A percentile compares a stretch with the other conserved stretches of the same genome.
Evolutionary conservation across 1,284 basidiomycete genomes (phyloP).

Genomic region (Irpex sp.): DNA sequence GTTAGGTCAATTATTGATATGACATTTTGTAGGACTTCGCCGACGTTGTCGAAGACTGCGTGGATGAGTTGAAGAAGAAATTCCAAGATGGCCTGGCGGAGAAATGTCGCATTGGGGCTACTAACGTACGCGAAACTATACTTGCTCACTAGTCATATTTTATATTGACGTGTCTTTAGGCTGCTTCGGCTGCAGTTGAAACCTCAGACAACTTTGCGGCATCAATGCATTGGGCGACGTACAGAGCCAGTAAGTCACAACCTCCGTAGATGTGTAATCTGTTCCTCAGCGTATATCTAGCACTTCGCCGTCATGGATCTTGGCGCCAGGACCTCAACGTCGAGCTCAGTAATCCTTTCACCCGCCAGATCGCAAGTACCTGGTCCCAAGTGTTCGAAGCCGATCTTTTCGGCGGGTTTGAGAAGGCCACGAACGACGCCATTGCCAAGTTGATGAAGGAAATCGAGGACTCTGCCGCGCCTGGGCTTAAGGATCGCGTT

Average conservation of each 20-base stretch:
- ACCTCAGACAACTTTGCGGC: not conserved
- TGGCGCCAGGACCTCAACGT: slow-evolving; percentile 57
- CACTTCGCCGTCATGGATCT: slow-evolving; percentile 50
- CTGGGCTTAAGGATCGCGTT: not conserved
- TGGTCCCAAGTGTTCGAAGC: slow-evolving; percentile 60
- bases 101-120: slow-evolving; percentile 48
- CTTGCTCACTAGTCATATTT: not conserved
- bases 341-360: slow-evolving; percentile 55
- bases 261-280: not conserved
- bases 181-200: not conserved
- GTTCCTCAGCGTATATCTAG: slow-evolving; percentile 22
- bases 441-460: slow-evolving; percentile 29
- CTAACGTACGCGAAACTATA: slow-evolving; percentile 31
- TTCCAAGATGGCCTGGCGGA: slow-evolving; percentile 57
- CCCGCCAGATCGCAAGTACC: slow-evolving; percentile 51
- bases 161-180: not conserved
- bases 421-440: slow-evolving; percentile 31
- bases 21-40: not conserved
- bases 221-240: not conserved
- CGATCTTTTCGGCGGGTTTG: slow-evolving; percentile 52
- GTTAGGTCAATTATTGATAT: not conserved
- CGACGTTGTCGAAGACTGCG: slow-evolving; percentile 34
- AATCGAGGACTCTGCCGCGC: not conserved
- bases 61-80: slow-evolving; percentile 41
- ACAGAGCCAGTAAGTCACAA: not conserved